Base-by-base conservation (phyloP, 2,329 filamentous ascomycete genomes). In the Pyrenochaeta sp. region DNA sequence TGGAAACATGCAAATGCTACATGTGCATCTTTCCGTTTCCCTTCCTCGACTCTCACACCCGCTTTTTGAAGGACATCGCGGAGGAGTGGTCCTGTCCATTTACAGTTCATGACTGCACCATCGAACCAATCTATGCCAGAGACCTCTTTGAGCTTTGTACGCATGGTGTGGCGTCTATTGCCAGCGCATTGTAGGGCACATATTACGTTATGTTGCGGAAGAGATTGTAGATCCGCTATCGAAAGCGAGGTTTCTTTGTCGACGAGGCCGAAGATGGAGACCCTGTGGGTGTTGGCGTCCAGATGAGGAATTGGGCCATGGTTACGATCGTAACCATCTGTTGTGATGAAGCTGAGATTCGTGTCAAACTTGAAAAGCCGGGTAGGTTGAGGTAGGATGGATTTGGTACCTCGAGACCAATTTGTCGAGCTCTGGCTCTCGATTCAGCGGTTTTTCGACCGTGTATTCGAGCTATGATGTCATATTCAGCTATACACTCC, bases 161-260 rank as follows among this genome's bases (percentile, higher is more conserved):
- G 83, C 85, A 88, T 88, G 1, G 84, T 85, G 67, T 88, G 85
- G 10, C 86, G 81, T 7, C 86, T 77, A 64, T 88, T 88, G 22
- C 86, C 86, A 2, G 86, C 85, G 62, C 86, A 88, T 75, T 87
- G 85, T 1, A 88, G 76, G 1, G 84, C 83, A 59, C 84, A 85
- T n/a, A 83, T 77, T 12, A 88, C 82, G 56, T 77, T 80, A 65
- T 86, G 81, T 62, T 88, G 86, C 1, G 79, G 75, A 48, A 86
- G 83, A 4, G 77, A 74, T 50, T 76, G 64, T 5, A 88, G 76
- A 43, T 85, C 79, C 7, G 75, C 52, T 13, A 85, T 70, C 1
- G 81, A 80, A 24, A 87, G 76, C 2, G 75, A 73, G 5, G 85
- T 69, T 1, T 77, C 72, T 1, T 74, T 75, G 7, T 73, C 59